These are phyloP conservation scores for Agarophyton chilense DNA, from an alignment of 23 red algal genomes.

Conservation along the genomic window DNA sequence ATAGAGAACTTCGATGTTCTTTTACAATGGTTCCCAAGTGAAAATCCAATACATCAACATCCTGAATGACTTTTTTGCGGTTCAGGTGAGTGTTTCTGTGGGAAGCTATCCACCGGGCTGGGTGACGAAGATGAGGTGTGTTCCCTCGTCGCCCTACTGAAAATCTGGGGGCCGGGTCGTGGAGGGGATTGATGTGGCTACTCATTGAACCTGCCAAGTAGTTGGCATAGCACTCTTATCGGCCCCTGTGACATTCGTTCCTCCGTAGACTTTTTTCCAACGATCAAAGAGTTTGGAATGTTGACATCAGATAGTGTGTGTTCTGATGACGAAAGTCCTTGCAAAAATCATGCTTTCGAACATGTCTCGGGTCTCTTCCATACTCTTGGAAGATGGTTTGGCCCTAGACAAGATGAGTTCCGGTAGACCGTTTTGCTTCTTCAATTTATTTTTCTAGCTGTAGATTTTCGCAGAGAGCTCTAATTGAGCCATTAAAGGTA, in stretches of 20 bases:
- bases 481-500: not conserved
- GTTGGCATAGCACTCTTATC: constrained; percentile 12
- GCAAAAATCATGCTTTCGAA: not conserved
- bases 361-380: no score
- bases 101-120: not conserved
- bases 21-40: no score
- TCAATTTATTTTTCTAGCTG: constrained; percentile 17
- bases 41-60: not conserved
- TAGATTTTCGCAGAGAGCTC: not conserved
- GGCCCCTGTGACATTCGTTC: constrained; percentile 35
- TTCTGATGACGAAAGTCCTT: no score
- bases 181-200: not conserved
- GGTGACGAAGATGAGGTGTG: constrained; percentile 10
- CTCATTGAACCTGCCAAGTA: constrained; percentile 6
- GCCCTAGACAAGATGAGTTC: not conserved
- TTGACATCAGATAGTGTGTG: no score
- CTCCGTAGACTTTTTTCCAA: constrained; percentile 10
- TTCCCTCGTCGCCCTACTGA: not conserved
- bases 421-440: not conserved
- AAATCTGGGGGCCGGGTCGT: not conserved
- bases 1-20: not conserved
- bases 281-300: not conserved
- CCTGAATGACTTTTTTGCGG: not conserved
- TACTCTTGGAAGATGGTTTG: not conserved
- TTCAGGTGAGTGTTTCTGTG: not conserved